phyloP scores from a whole-genome alignment of 768 basidiomycete genomes.

The Podaxis carcinomalis region DNA sequence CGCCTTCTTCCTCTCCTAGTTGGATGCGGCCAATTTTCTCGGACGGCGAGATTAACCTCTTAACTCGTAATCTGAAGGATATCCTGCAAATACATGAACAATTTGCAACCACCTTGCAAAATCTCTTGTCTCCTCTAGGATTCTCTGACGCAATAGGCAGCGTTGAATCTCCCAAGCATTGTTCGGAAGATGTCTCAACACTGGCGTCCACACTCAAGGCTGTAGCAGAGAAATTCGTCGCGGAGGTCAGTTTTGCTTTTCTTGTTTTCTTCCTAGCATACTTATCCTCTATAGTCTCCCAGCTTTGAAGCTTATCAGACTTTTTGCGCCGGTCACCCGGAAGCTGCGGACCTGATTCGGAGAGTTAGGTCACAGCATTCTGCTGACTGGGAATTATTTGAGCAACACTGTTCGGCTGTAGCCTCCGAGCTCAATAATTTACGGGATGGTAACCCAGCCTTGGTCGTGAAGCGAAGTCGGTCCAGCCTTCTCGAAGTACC shows the following conservation, averaged over 20 bases:
- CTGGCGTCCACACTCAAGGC: constrained; percentile 42
- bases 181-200: constrained; percentile 21
- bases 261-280: neutral
- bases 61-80: constrained; percentile 67
- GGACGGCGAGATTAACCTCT: constrained; percentile 48
- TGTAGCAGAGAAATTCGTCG: constrained; percentile 54
- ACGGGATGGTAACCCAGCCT: constrained; percentile 11
- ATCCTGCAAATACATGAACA: constrained; percentile 66
- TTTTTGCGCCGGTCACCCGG: constrained; percentile 85
- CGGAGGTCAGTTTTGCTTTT: constrained; percentile 39
- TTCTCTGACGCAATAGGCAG: constrained; percentile 32
- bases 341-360: constrained; percentile 73
- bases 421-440: constrained; percentile 34
- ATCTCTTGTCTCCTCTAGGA: constrained; percentile 47
- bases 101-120: constrained; percentile 53
- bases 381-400: constrained; percentile 80
- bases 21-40: constrained; percentile 43
- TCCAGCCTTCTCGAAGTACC: constrained; percentile 12
- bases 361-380: constrained; percentile 59
- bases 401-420: constrained; percentile 66
- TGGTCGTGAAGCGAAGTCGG: constrained; percentile 13
- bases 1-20: constrained; percentile 23
- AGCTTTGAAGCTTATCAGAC: constrained; percentile 76
- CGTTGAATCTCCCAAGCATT: constrained; percentile 14
- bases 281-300: constrained; percentile 46